A percentile compares a stretch with the other conserved stretches of the same genome.
These are phyloP conservation scores for Anisodus tanguticus DNA, from an alignment of 257 asterid species.

Conservation along the genomic window DNA sequence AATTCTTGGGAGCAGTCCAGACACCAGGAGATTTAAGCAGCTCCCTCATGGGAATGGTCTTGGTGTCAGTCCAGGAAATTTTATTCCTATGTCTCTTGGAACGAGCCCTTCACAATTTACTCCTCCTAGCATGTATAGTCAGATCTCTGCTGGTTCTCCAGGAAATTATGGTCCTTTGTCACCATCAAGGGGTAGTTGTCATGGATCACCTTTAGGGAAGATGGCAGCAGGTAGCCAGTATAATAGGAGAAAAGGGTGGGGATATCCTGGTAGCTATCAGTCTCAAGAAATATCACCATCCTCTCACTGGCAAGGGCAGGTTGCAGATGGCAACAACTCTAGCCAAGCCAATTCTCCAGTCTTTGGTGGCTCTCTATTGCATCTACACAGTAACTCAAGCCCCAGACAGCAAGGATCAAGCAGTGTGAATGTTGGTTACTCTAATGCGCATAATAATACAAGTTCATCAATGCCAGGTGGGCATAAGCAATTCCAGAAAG, in stretches of 20 bases:
- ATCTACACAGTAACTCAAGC: slow-evolving; percentile 57
- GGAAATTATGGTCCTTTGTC: slow-evolving; percentile 96
- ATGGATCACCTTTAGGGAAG: slow-evolving; percentile 92
- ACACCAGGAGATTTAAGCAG: slow-evolving; percentile 80
- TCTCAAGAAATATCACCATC: slow-evolving; percentile 66
- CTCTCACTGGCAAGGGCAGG: slow-evolving; percentile 67
- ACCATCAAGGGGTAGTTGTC: slow-evolving; percentile 85
- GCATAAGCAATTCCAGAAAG: slow-evolving; percentile 44
- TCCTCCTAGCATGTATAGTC: slow-evolving; percentile 84
- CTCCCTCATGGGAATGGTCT: slow-evolving; percentile 74
- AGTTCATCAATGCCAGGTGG: slow-evolving; percentile 43
- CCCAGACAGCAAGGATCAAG: slow-evolving; percentile 74
- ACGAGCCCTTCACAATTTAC: slow-evolving; percentile 97
- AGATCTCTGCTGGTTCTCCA: slow-evolving; percentile 79
- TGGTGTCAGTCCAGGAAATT: slow-evolving; percentile 91
- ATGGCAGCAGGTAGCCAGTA: slow-evolving; percentile 76
- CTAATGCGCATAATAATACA: slow-evolving; percentile 48
- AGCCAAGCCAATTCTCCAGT: slow-evolving; percentile 57
- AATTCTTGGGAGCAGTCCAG: slow-evolving; percentile 86
- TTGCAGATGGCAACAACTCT: slow-evolving; percentile 50
- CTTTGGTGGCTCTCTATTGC: slow-evolving; percentile 60
- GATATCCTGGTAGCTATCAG: slow-evolving; percentile 61
- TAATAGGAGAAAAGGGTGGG: slow-evolving; percentile 79
- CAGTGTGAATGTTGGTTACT: slow-evolving; percentile 55
- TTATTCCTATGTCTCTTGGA: slow-evolving; percentile 94